Base-by-base conservation (phyloP, 2,329 filamentous ascomycete genomes). In the Trichoderma sp. region DNA sequence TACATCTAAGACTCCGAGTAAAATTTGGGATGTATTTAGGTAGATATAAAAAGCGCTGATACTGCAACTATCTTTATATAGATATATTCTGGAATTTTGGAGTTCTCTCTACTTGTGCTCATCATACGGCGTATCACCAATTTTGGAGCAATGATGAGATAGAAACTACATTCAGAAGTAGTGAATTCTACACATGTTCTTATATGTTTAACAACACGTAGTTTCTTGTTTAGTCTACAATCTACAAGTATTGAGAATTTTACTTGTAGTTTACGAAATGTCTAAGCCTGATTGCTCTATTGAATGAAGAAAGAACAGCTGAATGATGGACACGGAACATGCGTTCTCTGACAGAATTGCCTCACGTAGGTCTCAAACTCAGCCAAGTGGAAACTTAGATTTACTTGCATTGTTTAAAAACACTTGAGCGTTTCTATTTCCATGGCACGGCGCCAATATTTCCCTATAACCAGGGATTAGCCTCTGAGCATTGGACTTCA, bases 141-240 rank as follows among this genome's bases (percentile, higher is more conserved):
- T n/a, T 45, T n/a, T n/a, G 18, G 18, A n/a, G 41, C 18, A 2
- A 45, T n/a, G 41, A 45, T 45, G 18, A 45, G 16, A 9, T 45
- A 0, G 7, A 45, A 45, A n/a, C 3, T n/a, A 45, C 7, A 8
- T 45, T 45, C 2, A n/a, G 41, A 45, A 45, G 0, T n/a, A 0
- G 18, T 4, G 16, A n/a, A 45, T n/a, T 45, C 41, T 45, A 45
- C 41, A 9, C 2, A 8, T n/a, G 41, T 4, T 45, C 1, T 9
- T n/a, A n/a, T n/a, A n/a, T 45, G 16, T 45, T 45, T n/a, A 2
- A n/a, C 3, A 45, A 9, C 0, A 9, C 7, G 18, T n/a, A 45
- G 7, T 45, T n/a, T n/a, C 0, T n/a, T 0, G 3, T n/a, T n/a
- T 45, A 8, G 16, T 45, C 3, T 45, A n/a, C 7, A 9, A n/a